A percentile compares a stretch with the other conserved stretches of the same genome.
Evolutionary conservation across 495 filamentous ascomycete species (phyloP).

Genomic region (Durotheca rogersii): DNA sequence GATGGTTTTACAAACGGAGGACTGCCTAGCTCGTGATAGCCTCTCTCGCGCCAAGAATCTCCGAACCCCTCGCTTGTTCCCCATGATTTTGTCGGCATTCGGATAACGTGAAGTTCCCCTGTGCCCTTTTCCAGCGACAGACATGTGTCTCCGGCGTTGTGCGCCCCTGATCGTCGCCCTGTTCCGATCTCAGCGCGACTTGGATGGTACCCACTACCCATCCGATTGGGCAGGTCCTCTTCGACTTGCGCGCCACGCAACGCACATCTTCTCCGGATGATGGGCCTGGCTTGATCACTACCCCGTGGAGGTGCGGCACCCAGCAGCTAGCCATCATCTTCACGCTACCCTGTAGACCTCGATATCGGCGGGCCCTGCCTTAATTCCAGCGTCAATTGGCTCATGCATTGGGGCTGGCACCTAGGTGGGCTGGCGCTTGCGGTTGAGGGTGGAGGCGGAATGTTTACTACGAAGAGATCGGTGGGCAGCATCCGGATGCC

Average conservation of each 20-base stretch:
- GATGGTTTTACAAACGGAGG: neutral
- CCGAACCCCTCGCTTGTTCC: neutral
- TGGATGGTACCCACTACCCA: constrained; percentile 16
- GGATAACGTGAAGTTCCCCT: neutral
- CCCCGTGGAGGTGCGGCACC: neutral
- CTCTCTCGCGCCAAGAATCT: neutral
- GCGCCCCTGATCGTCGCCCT: constrained; percentile 19
- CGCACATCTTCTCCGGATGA: constrained; percentile 2
- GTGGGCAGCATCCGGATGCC: neutral
- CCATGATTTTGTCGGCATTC: neutral
- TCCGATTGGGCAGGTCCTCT: constrained; percentile 28
- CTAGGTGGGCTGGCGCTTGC: constrained; percentile 15
- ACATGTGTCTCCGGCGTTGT: neutral
- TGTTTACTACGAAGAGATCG: constrained; percentile 3
- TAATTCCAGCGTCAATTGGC: constrained; percentile 11
- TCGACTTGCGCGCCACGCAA: constrained; percentile 27
- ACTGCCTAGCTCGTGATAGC: neutral
- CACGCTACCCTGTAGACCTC: constrained; percentile 7
- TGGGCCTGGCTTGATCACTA: neutral
- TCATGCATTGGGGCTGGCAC: neutral
- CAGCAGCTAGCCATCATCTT: constrained; percentile 1
- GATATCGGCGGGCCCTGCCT: constrained; percentile 4
- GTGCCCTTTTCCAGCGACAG: neutral
- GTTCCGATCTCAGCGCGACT: constrained; percentile 17
- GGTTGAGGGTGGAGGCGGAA: neutral